Evolutionary conservation across 306 rosid species (phyloP), one percentile per base, ranked within the genome.

Genomic region (Vachellia collinsii): DNA sequence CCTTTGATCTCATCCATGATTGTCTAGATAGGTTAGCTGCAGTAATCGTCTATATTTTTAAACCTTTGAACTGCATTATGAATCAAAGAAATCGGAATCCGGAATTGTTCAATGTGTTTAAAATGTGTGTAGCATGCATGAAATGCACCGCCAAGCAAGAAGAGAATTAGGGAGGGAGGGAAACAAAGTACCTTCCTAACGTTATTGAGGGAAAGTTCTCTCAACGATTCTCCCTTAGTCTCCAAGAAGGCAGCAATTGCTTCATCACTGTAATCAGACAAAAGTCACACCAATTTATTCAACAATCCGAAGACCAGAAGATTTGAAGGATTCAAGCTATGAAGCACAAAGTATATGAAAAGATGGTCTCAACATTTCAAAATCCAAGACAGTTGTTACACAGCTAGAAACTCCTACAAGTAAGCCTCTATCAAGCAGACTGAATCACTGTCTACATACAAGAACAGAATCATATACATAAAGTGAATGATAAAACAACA

Each of bases 201-300:
- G 47, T 88, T 86, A 88, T 93, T 96, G 51, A 96, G 86, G 4
- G 91, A 93, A 81, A 96, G 85, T 77, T 93, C 97, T 58, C 81
- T 79, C 62, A 96, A 87, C 44, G 76, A 78, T 72, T 77, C 89
- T 79, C 94, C 97, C 11, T 75, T 80, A 13, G 91, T 89, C 83
- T 95, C 96, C 81, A 95, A 72, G 76, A 90, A 95, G 25, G 97
- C 98, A 84, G 97, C 96, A 76, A 95, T 65, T 47, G 96, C 90
- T 80, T 90, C 95, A 84, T 95, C 99, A 86, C 99, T 95, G 78
- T 67, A 86, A 74, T 58, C 70, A 38, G 83, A 42, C 11, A 11
- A 80, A 48, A 50, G 43, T 46, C 17, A 61, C 25, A 53, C 74
- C 73, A 61, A 41, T 59, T 74, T 75, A 50, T 79, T 48, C 46